Evolutionary conservation across 805 yeast genomes (phyloP).

Genomic region (Ogataea saltuana): DNA sequence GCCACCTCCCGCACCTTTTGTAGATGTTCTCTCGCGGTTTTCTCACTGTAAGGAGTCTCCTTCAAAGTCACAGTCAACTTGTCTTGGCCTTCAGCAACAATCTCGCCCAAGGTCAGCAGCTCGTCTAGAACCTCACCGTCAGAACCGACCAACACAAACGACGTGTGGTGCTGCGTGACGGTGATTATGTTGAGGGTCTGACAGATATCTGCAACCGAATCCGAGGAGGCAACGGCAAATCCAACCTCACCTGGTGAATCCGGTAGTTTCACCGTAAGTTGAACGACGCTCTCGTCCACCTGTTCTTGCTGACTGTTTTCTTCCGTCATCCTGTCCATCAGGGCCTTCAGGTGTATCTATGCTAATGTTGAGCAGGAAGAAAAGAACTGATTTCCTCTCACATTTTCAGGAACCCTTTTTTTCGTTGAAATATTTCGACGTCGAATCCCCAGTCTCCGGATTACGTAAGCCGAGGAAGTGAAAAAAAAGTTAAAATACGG

Average conservation of each 20-base stretch:
- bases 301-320: slow-evolving; percentile 11
- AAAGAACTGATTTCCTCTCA: too few relatives aligned
- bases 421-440: not conserved
- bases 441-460: not conserved
- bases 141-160: slow-evolving; percentile 47
- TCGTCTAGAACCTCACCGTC: slow-evolving; percentile 38
- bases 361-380: not conserved
- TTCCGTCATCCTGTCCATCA: slow-evolving; percentile 20
- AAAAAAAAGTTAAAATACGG: not conserved
- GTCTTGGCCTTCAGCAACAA: slow-evolving; percentile 32
- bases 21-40: slow-evolving; percentile 62
- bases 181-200: slow-evolving; percentile 60
- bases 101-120: slow-evolving; percentile 27
- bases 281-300: slow-evolving; percentile 22
- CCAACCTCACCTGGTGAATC: slow-evolving; percentile 27
- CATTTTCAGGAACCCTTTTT: too few relatives aligned
- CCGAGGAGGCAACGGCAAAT: slow-evolving; percentile 36
- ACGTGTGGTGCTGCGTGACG: slow-evolving; percentile 58
- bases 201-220: slow-evolving; percentile 56
- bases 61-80: slow-evolving; percentile 46
- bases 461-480: not conserved
- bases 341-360: too few relatives aligned
- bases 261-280: slow-evolving; percentile 31
- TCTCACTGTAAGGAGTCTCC: slow-evolving; percentile 60
- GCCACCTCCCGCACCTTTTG: slow-evolving; percentile 60